Evolutionary conservation across 2,329 filamentous ascomycete genomes (phyloP).

Genomic region (Sclerotinia borealis): DNA sequence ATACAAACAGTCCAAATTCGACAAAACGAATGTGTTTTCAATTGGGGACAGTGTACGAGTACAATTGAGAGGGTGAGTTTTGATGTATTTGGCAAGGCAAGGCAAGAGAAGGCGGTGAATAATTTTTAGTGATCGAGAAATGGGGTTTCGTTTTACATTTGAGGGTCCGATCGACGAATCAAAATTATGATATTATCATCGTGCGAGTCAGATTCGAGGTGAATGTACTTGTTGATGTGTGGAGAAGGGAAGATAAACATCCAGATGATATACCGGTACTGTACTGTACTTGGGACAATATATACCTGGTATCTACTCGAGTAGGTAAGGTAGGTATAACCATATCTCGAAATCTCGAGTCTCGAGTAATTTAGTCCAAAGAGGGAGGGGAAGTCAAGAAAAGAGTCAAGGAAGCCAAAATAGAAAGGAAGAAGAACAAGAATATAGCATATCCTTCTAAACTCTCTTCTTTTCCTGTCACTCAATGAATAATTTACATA

Average conservation of each 20-base stretch:
- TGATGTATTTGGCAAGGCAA: conserved; percentile 2
- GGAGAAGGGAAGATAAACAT: not conserved
- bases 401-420: too few species aligned
- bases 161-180: conserved; percentile 1
- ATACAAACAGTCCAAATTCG: not conserved
- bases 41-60: not conserved
- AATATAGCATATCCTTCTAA: too few species aligned
- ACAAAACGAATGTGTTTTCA: conserved; percentile 14
- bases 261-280: not conserved
- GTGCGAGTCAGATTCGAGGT: not conserved
- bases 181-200: not conserved
- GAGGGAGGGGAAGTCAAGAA: too few species aligned
- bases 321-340: too few species aligned
- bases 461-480: not conserved
- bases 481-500: too few species aligned
- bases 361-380: not conserved
- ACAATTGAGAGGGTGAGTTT: conserved; percentile 8
- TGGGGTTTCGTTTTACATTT: conserved; percentile 8
- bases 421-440: too few species aligned
- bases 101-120: conserved; percentile 7
- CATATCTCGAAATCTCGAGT: not conserved
- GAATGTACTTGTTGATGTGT: not conserved
- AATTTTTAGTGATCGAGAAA: not conserved
- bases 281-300: too few species aligned
- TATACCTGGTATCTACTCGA: too few species aligned